Base-by-base conservation (phyloP, 371 early-diverging fungal species). In the Mucor circinelloides region DNA sequence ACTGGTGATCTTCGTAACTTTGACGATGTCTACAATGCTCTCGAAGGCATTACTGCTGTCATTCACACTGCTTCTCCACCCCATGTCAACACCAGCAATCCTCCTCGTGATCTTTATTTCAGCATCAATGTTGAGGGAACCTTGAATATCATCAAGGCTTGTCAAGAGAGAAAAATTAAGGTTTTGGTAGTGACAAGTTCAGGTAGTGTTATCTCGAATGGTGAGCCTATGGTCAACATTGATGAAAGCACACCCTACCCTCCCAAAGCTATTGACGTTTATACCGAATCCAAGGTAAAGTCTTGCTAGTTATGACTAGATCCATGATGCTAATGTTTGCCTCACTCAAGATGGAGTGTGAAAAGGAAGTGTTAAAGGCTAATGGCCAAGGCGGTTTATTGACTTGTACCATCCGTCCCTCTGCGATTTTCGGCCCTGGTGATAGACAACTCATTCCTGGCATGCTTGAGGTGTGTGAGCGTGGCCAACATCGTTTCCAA, bases 1-100 rank as follows among this genome's bases (percentile, higher is more conserved):
- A 74, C 80, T 5, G 96, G 95, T 62, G 94, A 95, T 69, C 87
- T 96, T 59, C 89, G 90, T 59, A 83, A 89, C 58, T 79, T 75
- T 38, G 86, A 79, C 6, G 86, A 89, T 68, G 86, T 96, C n/a
- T 81, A 70, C 28, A 60, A 66, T 6, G 94, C 95, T 0, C 74
- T 92, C 6, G 81, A 78, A 36, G 86, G 87, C 31, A 89, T 89
- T 46, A 86, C 88, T 7, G 86, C 88, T 59, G 96, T 95, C 36
- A 91, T 97, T 75, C 97, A 97, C 81, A 93, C 95, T 0, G 98
- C 97, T 3, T 95, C 96, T 5, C 96, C 97, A 10, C 86, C 91
- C 55, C 91, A 90, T 75, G 82, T 96, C 77, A 95, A 95, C 77
- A 92, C 95, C 0, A 94, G 95, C 13, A 94, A 95, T 30, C 96